Base-by-base conservation (phyloP, 768 basidiomycete genomes). In the Neoboletus brunneissimus region DNA sequence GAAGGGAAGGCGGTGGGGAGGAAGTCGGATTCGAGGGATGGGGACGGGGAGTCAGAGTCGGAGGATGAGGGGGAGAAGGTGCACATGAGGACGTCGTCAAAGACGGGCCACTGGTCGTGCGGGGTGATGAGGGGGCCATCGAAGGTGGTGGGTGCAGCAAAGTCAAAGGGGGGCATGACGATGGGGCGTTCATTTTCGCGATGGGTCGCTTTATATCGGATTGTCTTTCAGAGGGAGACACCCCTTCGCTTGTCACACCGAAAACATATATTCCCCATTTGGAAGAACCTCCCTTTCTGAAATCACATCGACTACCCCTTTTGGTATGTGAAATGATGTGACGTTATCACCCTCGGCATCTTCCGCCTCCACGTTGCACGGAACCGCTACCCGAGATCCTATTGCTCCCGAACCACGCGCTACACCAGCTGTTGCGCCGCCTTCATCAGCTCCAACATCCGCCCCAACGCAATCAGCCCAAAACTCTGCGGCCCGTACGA, bases 401-500 rank as follows among this genome's bases (percentile, higher is more conserved):
- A 41, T n/a, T n/a, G n/a, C n/a, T n/a, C n/a, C n/a, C n/a, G n/a
- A n/a, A n/a, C n/a, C n/a, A n/a, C n/a, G n/a, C n/a, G n/a, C 6
- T 27, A 27, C 27, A 27, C 27, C 27, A 4, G 27, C 5, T 27
- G 16, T 2, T 49, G 51, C 8, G 62, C 63, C 18, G 62, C 71
- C 51, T 75, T 77, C 29, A 76, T 52, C 31, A 73, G 57, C 16
- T 79, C 77, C 51, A 81, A 62, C 61, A 81, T 71, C 29, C 68
- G 61, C 12, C 76, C 75, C 59, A 81, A 53, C 20, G 77, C 78
- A 18, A 81, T 68, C 54, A 78, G 53, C 11, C 80, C 78, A 48
- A 80, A 81, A 59, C 77, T 78, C 57, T 74, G 73, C 9, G 76
- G 65, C 1, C 79, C 79, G 56, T 74, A 81, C 46, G 49, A 48